Evolutionary conservation across 441 rosid species (phyloP).

Genomic region (Populus hybrid): DNA sequence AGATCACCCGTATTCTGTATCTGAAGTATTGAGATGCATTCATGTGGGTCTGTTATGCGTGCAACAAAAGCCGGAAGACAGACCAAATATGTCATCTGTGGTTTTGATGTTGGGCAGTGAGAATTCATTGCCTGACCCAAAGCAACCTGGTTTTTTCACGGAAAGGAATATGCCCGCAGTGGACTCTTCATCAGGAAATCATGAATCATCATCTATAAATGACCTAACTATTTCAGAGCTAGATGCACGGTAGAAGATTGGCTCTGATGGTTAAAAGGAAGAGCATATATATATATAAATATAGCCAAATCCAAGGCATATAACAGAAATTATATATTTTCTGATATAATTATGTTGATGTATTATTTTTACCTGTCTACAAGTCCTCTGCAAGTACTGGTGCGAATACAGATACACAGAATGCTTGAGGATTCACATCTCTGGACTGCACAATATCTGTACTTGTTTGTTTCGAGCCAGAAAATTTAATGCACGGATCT

Average conservation of each 20-base stretch:
- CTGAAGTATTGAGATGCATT: constrained; percentile 11
- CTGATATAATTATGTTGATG: too few relatives aligned
- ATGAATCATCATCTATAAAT: neutral
- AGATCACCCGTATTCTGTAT: neutral
- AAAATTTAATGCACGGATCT: too few relatives aligned
- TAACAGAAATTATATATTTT: too few relatives aligned
- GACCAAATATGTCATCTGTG: constrained; percentile 22
- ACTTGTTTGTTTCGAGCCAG: too few relatives aligned
- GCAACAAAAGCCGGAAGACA: constrained; percentile 16
- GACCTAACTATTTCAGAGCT: neutral
- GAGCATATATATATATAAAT: too few relatives aligned
- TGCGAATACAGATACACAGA: too few relatives aligned
- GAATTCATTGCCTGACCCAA: constrained; percentile 16
- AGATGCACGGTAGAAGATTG: constrained; percentile 3
- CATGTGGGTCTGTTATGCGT: constrained; percentile 20
- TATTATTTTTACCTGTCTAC: too few relatives aligned
- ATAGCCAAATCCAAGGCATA: too few relatives aligned
- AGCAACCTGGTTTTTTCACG: constrained; percentile 25
- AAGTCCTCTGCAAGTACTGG: too few relatives aligned
- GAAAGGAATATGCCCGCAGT: constrained; percentile 10
- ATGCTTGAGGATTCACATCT: too few relatives aligned
- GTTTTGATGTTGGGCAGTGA: constrained; percentile 23
- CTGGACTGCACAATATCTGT: too few relatives aligned
- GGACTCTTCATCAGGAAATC: neutral
- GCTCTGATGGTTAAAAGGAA: too few relatives aligned